Conservation (phyloP, 352 stramenopile genomes). For the Phytophthora melonis region DNA sequence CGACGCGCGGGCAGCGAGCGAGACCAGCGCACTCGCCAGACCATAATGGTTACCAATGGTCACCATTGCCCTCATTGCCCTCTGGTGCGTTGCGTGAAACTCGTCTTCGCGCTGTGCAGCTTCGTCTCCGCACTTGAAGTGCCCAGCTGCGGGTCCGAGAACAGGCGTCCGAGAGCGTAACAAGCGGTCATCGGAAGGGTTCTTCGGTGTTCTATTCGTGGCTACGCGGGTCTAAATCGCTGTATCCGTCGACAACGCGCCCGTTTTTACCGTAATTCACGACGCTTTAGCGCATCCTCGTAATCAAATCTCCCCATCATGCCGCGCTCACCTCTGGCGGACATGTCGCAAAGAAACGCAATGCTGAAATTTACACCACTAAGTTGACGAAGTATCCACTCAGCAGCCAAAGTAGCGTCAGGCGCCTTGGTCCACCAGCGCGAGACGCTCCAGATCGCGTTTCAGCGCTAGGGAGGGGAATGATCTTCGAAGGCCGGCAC, state of each 20-base stretch:
- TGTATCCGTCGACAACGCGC: constrained; percentile 1
- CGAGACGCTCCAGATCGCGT: no score
- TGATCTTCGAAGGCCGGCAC: no score
- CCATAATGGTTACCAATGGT: no score
- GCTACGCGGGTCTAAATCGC: constrained; percentile 3
- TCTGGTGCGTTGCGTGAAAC: background rate
- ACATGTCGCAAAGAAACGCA: constrained; percentile 32
- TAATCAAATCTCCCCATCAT: constrained; percentile 27
- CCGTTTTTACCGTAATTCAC: constrained; percentile 14
- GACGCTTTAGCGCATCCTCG: constrained; percentile 19
- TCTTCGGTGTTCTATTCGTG: constrained; percentile 29
- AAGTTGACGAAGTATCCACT: constrained; percentile 34
- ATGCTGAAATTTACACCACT: constrained; percentile 4
- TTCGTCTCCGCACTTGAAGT: constrained; percentile 8
- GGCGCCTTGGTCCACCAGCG: no score
- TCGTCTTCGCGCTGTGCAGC: background rate
- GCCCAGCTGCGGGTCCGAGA: constrained; percentile 21
- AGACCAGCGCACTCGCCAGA: no score
- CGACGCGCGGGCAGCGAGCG: background rate
- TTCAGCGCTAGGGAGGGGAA: no score
- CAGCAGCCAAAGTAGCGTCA: background rate
- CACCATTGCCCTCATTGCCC: no score
- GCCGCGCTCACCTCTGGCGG: background rate
- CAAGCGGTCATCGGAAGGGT: constrained; percentile 10
- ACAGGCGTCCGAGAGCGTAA: constrained; percentile 30